Evolutionary conservation across 352 stramenopile species (phyloP), one percentile per base, ranked within the genome.

Genomic region (Pythium aristosporum): DNA sequence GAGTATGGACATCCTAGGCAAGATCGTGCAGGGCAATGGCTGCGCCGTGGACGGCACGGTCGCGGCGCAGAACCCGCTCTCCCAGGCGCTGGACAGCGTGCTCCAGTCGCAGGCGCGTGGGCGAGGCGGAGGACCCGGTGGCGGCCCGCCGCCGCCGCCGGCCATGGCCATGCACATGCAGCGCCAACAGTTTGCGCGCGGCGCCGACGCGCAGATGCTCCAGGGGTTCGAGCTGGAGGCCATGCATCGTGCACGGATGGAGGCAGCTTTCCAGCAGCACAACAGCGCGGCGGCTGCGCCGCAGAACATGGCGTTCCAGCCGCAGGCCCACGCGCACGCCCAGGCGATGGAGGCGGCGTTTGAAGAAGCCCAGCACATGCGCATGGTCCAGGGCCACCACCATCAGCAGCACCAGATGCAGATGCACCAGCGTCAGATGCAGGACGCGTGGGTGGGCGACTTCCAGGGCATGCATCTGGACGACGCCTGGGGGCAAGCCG

Each of bases 31-130:
- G 62, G 84, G 84, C 53, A 77, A 74, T n/a, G 87, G 87, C 25
- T 95, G 87, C 69, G 73, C 75, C 52, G 85, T 88, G 28, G 87
- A 95, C 63, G 87, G 87, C 69, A 93, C 87, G 3, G 84, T 93
- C 42, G 78, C 85, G n/a, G 76, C 85, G 50, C 79, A 92, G 72
- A 95, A 95, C 69, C 82, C 87, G 49, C 81, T 95, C 41, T 91
- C 87, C 21, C 82, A 84, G 63, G 84, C 85, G 21, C 73, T 95
- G 39, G 84, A 95, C 62, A 81, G 68, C 42, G 81, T 95, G 53
- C 73, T 92, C 39, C 85, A 91, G 63, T 81, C 82, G 34, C 80
- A 89, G 25, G 63, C 56, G 16, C 76, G 78, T 0, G 46, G 56
- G 16, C 73, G 69, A 18, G 65, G 62, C 20, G 71, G 68, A 15